Conservation (phyloP, 129 eudicot species). For the Pseudognaphalium luteoalbum region DNA sequence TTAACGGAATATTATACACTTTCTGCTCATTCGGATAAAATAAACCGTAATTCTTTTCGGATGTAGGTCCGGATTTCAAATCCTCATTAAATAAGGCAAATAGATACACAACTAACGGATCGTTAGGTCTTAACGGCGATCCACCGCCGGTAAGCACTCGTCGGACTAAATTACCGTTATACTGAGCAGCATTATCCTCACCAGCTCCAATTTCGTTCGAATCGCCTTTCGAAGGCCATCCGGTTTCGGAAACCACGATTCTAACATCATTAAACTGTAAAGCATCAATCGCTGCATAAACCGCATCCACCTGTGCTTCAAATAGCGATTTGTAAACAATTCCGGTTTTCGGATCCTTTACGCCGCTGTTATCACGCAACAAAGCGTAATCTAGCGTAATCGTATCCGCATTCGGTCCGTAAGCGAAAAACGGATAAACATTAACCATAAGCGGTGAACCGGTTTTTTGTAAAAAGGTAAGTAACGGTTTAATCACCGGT, state of each 20-base stretch:
- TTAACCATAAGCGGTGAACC: slow-evolving; percentile 78
- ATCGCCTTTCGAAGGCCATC: slow-evolving; percentile 94
- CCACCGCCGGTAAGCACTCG: slow-evolving; percentile 76
- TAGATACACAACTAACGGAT: slow-evolving; percentile 55
- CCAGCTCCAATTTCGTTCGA: slow-evolving; percentile 68
- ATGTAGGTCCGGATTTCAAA: slow-evolving; percentile 68
- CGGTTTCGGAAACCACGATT: slow-evolving; percentile 78
- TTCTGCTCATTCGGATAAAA: slow-evolving; percentile 73
- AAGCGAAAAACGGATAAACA: slow-evolving; percentile 92
- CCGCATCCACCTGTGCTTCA: slow-evolving; percentile 95
- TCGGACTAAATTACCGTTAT: slow-evolving; percentile 81
- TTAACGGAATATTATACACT: slow-evolving; percentile 77
- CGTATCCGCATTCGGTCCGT: slow-evolving; percentile 58
- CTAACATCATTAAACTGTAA: slow-evolving; percentile 48
- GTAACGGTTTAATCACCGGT: slow-evolving; percentile 84
- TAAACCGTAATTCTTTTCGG: slow-evolving; percentile 84
- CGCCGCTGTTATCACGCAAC: slow-evolving; percentile 53
- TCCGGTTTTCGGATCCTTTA: slow-evolving; percentile 64
- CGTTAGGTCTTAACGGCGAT: slow-evolving; percentile 74
- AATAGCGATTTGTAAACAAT: slow-evolving; percentile 56
- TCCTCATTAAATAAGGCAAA: slow-evolving; percentile 87
- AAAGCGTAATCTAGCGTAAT: slow-evolving; percentile 81
- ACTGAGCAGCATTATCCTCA: slow-evolving; percentile 69
- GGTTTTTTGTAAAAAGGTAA: slow-evolving; percentile 52
- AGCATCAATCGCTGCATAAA: slow-evolving; percentile 62